Evolutionary conservation across 2,329 filamentous ascomycete species (phyloP).

Genomic region (Xylaria sp.): DNA sequence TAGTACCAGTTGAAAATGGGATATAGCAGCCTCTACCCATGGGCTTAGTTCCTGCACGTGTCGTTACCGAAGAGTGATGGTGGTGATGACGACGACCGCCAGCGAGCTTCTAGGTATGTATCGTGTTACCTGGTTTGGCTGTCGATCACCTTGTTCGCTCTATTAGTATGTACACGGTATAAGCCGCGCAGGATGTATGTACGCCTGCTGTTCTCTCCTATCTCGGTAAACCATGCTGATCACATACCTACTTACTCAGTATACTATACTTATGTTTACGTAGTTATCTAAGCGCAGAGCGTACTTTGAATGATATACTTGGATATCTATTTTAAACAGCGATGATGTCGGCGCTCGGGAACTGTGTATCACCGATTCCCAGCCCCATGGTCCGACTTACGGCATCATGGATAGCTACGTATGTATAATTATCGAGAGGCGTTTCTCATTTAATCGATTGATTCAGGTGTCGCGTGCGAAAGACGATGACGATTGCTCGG

Average conservation of each 20-base stretch:
- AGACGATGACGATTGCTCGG: neutral
- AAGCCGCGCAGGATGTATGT: neutral
- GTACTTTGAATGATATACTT: neutral
- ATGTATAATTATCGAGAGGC: neutral
- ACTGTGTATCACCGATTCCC: neutral
- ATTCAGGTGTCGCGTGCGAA: neutral
- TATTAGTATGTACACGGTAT: conserved; percentile 15
- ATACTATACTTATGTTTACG: neutral
- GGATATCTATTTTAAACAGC: neutral
- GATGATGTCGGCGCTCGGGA: neutral
- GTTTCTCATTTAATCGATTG: neutral
- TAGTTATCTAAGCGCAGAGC: neutral
- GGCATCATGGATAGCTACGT: neutral
- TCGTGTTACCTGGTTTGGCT: conserved; percentile 2
- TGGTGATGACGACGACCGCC: neutral
- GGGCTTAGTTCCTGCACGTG: conserved; percentile 21
- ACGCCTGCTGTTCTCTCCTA: no score
- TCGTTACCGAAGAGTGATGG: conserved; percentile 10
- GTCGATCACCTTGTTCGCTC: conserved; percentile 11
- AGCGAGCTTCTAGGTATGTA: neutral
- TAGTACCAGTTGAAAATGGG: neutral
- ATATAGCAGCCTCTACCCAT: conserved; percentile 3
- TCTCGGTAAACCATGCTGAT: neutral
- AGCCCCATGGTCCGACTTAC: neutral
- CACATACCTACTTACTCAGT: neutral